These are phyloP conservation scores for Mycosarcoma maydis DNA, from an alignment of 1,284 basidiomycete species.

Conservation along the genomic window DNA sequence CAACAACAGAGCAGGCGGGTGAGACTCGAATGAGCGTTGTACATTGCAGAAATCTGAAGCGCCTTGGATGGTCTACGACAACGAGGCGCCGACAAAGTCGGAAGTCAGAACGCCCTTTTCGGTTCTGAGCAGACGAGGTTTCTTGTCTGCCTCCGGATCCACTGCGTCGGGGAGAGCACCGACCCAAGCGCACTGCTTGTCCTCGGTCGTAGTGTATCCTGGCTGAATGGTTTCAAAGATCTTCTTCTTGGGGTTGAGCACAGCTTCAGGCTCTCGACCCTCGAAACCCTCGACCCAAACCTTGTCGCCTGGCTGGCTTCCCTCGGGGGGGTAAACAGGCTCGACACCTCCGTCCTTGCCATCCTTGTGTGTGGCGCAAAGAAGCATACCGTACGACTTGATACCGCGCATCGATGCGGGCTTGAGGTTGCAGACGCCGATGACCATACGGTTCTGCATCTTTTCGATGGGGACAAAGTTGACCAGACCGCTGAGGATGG, in stretches of 20 bases:
- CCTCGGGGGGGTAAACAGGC: slow-evolving; percentile 62
- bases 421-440: slow-evolving; percentile 67
- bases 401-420: slow-evolving; percentile 66
- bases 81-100: slow-evolving; percentile 57
- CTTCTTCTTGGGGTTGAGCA: slow-evolving; percentile 67
- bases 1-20: neutral
- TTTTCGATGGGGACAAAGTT: slow-evolving; percentile 65
- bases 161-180: slow-evolving; percentile 55
- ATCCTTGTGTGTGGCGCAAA: slow-evolving; percentile 63
- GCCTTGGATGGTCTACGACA: slow-evolving; percentile 39
- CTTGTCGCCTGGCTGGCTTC: slow-evolving; percentile 58
- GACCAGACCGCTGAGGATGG: slow-evolving; percentile 64
- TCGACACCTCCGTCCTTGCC: slow-evolving; percentile 65
- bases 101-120: slow-evolving; percentile 55
- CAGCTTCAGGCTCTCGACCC: slow-evolving; percentile 58
- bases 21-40: neutral
- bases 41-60: neutral
- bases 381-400: slow-evolving; percentile 66
- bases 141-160: slow-evolving; percentile 61
- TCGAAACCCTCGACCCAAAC: slow-evolving; percentile 66
- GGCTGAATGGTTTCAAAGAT: slow-evolving; percentile 67
- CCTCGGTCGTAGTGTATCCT: slow-evolving; percentile 57
- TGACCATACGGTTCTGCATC: slow-evolving; percentile 64
- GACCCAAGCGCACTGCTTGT: slow-evolving; percentile 59
- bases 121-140: slow-evolving; percentile 56